Conservation (phyloP, 2,329 filamentous ascomycete genomes). For the Fusarium staphyleae region DNA sequence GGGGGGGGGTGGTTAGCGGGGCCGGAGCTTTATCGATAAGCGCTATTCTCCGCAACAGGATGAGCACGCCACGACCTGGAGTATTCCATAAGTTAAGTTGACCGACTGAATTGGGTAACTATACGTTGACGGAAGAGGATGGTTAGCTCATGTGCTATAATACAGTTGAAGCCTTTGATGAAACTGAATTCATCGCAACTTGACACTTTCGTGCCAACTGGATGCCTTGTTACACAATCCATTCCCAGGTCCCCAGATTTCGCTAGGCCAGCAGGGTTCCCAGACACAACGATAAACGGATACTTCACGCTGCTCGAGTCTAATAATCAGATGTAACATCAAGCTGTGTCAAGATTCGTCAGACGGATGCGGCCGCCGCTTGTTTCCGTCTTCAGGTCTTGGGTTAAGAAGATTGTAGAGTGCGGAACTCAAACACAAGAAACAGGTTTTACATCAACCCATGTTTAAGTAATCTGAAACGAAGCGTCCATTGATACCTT, state of each 20-base stretch:
- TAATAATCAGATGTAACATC: not conserved
- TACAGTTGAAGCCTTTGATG: slow-evolving; percentile 16
- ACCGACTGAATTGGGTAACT: no score
- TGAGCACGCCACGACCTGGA: slow-evolving; percentile 8
- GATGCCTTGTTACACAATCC: no score
- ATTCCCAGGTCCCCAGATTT: not conserved
- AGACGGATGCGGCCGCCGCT: no score
- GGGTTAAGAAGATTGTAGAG: no score
- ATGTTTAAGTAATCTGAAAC: no score
- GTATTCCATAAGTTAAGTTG: not conserved
- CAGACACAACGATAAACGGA: not conserved
- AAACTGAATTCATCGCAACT: not conserved
- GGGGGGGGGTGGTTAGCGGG: slow-evolving; percentile 23
- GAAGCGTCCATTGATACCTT: no score
- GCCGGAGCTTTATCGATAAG: slow-evolving; percentile 24
- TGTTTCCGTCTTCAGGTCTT: no score
- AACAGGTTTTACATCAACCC: no score
- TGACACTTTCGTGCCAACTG: no score
- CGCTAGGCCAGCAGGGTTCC: not conserved
- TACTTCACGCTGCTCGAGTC: not conserved
- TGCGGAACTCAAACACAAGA: no score
- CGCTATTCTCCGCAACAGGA: slow-evolving; percentile 2
- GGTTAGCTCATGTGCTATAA: slow-evolving; percentile 10
- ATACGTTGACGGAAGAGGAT: not conserved
- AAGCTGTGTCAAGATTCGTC: no score